Base-by-base conservation (phyloP, 371 early-diverging fungal species). In the Haplosporangium sp. region DNA sequence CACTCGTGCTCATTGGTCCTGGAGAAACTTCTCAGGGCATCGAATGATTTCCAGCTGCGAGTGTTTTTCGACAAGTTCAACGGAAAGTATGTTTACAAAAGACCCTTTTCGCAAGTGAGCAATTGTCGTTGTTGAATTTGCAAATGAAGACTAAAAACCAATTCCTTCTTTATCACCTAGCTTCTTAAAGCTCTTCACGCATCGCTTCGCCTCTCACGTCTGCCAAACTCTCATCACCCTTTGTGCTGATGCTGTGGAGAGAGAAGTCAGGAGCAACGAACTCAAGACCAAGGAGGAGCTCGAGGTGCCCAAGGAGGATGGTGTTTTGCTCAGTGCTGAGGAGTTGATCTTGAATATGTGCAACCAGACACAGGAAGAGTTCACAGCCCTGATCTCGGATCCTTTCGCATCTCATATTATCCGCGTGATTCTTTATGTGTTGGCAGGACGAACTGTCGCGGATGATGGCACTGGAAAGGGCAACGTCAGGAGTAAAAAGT, bases 181-280 rank as follows among this genome's bases (percentile, higher is more conserved):
- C 55, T 87, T 86, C 40, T 73, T 90, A 21, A 87, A 87, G 64
- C 83, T 95, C 50, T 92, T 93, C 51, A 86, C 90, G 6, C 94
- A 96, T 80, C 91, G 92, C 55, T 95, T 93, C 64, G 95, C 92
- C 6, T 95, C 95, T 4, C 96, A 96, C 57, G 95, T 94, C 2
- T 86, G 87, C 56, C 96, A 96, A 79, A 93, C 94, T 5, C 67
- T 94, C 11, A 73, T 95, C 57, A 85, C 87, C 0, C 75, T 94
- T 8, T 87, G 89, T n/a, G 90, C 92, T 0, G 89, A 90, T 59
- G 86, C 91, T 13, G 86, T 95, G 10, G 93, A 94, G 58, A 83
- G 90, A 38, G 95, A 95, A 71, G 87, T 92, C 47, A 80, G 83
- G 20, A 69, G 70, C 55, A 60, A 80, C 20, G 60, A 76, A 1